phyloP scores from a whole-genome alignment of 1,284 basidiomycete genomes.

The Somion occarium region DNA sequence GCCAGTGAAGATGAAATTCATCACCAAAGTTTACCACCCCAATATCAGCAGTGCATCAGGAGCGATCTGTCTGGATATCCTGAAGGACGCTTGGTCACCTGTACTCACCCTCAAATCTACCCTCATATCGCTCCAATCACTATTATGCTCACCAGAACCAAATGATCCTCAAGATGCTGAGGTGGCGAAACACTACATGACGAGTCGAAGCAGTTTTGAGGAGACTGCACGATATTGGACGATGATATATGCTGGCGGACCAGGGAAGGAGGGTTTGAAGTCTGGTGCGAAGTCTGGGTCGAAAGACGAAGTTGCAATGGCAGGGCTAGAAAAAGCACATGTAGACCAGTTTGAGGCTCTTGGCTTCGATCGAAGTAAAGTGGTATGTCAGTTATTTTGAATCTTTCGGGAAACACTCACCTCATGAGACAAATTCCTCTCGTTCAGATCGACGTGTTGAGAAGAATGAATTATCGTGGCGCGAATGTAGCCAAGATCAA shows the following conservation, averaged over 20 bases:
- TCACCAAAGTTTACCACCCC: constrained; percentile 96
- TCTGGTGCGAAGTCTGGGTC: constrained; percentile 19
- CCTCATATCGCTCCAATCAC: constrained; percentile 90
- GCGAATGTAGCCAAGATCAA: constrained; percentile 55
- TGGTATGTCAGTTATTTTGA: constrained; percentile 56
- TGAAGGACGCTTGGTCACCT: constrained; percentile 90
- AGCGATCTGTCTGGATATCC: constrained; percentile 85
- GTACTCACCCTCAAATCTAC: constrained; percentile 96
- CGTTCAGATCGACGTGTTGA: constrained; percentile 79
- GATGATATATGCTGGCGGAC: constrained; percentile 79
- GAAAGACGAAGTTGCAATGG: constrained; percentile 66
- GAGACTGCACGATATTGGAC: constrained; percentile 95
- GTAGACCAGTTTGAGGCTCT: constrained; percentile 70
- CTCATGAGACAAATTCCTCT: not conserved
- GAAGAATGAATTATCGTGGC: constrained; percentile 89
- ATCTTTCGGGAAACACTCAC: too few relatives aligned
- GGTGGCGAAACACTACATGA: constrained; percentile 95
- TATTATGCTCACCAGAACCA: constrained; percentile 95
- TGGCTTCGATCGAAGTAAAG: constrained; percentile 72
- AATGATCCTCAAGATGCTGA: constrained; percentile 98
- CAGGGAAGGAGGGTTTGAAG: constrained; percentile 34
- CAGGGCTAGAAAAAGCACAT: constrained; percentile 67
- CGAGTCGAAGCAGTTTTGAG: constrained; percentile 84
- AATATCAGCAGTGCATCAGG: constrained; percentile 94
- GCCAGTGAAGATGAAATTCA: constrained; percentile 98